These are phyloP conservation scores for Daldinia sp. DNA, from an alignment of 2,329 filamentous ascomycete genomes.

Conservation along the genomic window DNA sequence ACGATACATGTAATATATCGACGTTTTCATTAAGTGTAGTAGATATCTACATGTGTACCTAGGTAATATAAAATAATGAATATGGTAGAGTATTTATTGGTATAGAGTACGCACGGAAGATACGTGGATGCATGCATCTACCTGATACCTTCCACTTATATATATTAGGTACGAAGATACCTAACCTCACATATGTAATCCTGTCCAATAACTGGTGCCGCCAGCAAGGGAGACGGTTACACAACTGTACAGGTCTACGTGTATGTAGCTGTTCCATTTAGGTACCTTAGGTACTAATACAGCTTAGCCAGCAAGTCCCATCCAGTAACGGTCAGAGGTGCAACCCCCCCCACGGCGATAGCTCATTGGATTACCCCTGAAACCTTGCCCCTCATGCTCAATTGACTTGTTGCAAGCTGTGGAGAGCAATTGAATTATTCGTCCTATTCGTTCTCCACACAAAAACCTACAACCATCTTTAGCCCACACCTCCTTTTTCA, in stretches of 20 bases:
- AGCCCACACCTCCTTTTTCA: constrained; percentile 50
- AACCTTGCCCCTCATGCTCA: constrained; percentile 40
- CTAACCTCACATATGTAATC: not conserved
- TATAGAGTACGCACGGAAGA: not conserved
- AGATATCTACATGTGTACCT: too few species aligned
- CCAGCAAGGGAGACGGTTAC: constrained; percentile 21
- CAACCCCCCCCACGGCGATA: constrained; percentile 21
- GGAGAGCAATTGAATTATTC: constrained; percentile 25
- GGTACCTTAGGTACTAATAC: not conserved
- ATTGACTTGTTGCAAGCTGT: constrained; percentile 27
- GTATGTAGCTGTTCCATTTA: not conserved
- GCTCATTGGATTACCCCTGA: constrained; percentile 40
- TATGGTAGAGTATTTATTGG: not conserved
- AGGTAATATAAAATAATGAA: too few species aligned
- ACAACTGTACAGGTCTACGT: constrained; percentile 19
- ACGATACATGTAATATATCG: not conserved
- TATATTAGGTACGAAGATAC: not conserved
- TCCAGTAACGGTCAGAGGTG: constrained; percentile 3
- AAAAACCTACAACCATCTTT: constrained; percentile 38
- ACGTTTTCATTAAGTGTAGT: not conserved
- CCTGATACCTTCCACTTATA: not conserved
- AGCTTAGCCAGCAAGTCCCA: constrained; percentile 4
- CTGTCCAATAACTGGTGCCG: not conserved
- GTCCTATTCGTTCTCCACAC: constrained; percentile 35
- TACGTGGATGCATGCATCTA: not conserved